Base-by-base conservation (phyloP, 768 basidiomycete genomes). In the Neoboletus brunneissimus region DNA sequence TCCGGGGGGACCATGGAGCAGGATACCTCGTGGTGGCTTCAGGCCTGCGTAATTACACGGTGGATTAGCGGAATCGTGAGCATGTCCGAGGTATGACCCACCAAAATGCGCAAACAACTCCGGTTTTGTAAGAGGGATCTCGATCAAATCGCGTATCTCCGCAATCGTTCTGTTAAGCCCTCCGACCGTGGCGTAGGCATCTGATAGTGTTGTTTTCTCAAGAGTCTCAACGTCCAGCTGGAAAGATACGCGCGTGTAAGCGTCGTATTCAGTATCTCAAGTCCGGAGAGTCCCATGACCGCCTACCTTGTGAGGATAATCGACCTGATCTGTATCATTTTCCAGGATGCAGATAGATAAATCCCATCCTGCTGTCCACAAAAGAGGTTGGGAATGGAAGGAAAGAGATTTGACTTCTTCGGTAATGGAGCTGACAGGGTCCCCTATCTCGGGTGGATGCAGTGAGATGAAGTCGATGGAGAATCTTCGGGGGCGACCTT, bases 11-110 rank as follows among this genome's bases (percentile, higher is more conserved):
- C 97, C 97, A 70, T 98, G 88, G 2, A 99, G 82, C 20, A 98
- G 81, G 44, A 98, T 89, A 5, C 97, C 97, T 45, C 91, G 86
- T n/a, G 96, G 95, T 16, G 96, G 95, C 64, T 91, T 94, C n/a
- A 99, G 79, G 35, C 91, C 93, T 84, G 53, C 23, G 49, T 53
- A n/a, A 57, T 48, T 44, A 38, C n/a, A 23, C 13, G 47, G 38
- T 25, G 25, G 32, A 23, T 51, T 54, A 60, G 48, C 52, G 43
- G 52, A 48, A 78, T 60, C 12, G 25, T 34, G 56, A 53, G 35
- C 43, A 54, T 53, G 11, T 41, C 29, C 27, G 16, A 32, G 13
- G 46, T 5, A 25, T 54, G 35, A 63, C 79, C 46, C 35, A 84
- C 89, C 87, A 63, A 94, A 91, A 63, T 87, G 82, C 8, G 75